Conservation (phyloP, 1,284 basidiomycete genomes). For the Rhodotorula sp. region DNA sequence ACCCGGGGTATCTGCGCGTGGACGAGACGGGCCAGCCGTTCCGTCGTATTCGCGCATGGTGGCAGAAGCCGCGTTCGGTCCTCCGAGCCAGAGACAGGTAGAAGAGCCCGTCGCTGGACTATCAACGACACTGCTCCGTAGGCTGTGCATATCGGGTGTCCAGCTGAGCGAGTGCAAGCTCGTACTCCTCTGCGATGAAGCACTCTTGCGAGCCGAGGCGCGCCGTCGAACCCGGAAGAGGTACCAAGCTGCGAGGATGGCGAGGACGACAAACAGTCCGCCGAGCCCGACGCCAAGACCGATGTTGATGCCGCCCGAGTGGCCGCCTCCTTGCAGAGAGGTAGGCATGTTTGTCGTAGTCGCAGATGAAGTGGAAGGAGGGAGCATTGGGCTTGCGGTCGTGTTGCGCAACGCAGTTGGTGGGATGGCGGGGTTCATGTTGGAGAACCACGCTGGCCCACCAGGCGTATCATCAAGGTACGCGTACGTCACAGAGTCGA, state of each 20-base stretch:
- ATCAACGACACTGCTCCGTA: background rate
- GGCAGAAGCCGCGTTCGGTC: background rate
- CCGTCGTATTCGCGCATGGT: background rate
- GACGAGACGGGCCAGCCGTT: background rate
- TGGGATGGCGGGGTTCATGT: slow-evolving; percentile 8
- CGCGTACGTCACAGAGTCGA: slow-evolving; percentile 4
- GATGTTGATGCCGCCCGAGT: background rate
- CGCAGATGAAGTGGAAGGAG: background rate
- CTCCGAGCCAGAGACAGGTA: background rate
- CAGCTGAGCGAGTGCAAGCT: background rate
- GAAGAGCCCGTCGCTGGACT: background rate
- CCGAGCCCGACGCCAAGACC: slow-evolving; percentile 13
- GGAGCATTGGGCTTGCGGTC: slow-evolving; percentile 4
- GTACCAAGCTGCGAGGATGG: background rate
- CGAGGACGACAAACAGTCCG: background rate
- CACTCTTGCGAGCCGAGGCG: background rate
- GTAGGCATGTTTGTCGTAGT: background rate
- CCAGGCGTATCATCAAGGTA: background rate
- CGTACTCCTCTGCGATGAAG: background rate
- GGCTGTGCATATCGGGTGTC: background rate
- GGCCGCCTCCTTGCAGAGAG: background rate
- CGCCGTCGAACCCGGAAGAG: background rate
- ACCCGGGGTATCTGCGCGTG: background rate
- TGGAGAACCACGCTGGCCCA: background rate
- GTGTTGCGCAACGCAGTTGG: background rate